Evolutionary conservation across 1,284 basidiomycete genomes (phyloP), one percentile per base, ranked within the genome.

Genomic region (Boletus sp.): DNA sequence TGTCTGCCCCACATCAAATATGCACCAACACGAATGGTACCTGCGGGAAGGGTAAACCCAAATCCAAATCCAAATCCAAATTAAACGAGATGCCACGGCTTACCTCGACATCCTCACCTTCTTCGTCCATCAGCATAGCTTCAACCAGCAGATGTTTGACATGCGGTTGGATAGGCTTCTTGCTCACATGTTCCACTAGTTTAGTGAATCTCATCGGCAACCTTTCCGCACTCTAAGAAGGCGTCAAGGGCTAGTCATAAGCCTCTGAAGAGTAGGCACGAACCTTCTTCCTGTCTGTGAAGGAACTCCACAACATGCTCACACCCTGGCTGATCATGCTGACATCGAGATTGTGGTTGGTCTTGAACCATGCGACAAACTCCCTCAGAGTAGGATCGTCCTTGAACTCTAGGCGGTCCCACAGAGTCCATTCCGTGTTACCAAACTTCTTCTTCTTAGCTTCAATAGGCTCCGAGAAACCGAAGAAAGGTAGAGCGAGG

Each of bases 251-350:
- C 12, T 12, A 10, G 10, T 25, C 12, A 17, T 6, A 13, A 16
- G 5, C 10, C 5, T 14, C 10, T n/a, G 9, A 25, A 35, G 22
- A 19, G 5, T 27, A 12, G 20, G 36, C 23, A 46, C 65, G 12
- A 42, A 85, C 88, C 85, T 96, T 97, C 74, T 92, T 91, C 72
- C 87, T 88, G 43, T 84, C 85, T 48, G 91, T 80, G 67, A 94
- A 98, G 30, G 88, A 84, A 54, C 91, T 95, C 91, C 94, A 99
- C 30, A 99, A 75, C 94, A 99, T 96, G 60, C 92, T 95, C 27
- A 97, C 94, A 43, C 94, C 94, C 66, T 93, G 90, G 60, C 91
- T 94, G 53, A 98, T 88, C 95, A 99, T 99, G 53, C 84, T 86
- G 50, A 99, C 78, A 22, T 95, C 89, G 35, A 99, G 81, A 33